These are phyloP conservation scores for Musa schizocarpa DNA, from an alignment of 176 grass and related monocot species.

Conservation along the genomic window DNA sequence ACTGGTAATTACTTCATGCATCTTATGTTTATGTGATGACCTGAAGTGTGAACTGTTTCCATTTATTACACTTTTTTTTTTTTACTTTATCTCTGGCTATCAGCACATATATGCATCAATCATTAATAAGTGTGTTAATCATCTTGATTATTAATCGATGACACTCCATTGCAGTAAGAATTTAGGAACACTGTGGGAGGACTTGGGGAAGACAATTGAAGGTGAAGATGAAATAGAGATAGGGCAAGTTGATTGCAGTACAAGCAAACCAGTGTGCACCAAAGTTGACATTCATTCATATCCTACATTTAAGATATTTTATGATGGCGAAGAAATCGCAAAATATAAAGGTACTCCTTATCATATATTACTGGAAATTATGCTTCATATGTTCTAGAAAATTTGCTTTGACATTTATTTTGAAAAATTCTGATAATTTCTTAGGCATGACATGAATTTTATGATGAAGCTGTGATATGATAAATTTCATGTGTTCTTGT, in stretches of 20 bases:
- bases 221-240: constrained; percentile 83
- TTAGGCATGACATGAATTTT: not conserved
- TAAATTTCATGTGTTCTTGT: too few species aligned
- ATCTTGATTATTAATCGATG: not conserved
- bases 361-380: not conserved
- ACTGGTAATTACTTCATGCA: constrained; percentile 48
- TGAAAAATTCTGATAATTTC: not conserved
- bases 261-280: constrained; percentile 69
- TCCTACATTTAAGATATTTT: constrained; percentile 90
- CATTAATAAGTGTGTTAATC: not conserved
- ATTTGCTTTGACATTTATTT: not conserved
- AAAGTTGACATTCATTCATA: constrained; percentile 91
- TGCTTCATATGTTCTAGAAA: not conserved
- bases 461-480: too few species aligned
- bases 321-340: constrained; percentile 74
- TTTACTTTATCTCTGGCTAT: not conserved
- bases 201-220: constrained; percentile 69
- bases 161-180: constrained; percentile 57
- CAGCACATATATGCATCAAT: not conserved
- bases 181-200: constrained; percentile 90
- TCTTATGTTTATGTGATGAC: not conserved
- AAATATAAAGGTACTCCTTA: constrained; percentile 79
- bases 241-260: constrained; percentile 74
- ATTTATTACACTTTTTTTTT: not conserved
- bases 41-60: not conserved